Conservation (phyloP, 345 rosid species). For the Populus alba region DNA sequence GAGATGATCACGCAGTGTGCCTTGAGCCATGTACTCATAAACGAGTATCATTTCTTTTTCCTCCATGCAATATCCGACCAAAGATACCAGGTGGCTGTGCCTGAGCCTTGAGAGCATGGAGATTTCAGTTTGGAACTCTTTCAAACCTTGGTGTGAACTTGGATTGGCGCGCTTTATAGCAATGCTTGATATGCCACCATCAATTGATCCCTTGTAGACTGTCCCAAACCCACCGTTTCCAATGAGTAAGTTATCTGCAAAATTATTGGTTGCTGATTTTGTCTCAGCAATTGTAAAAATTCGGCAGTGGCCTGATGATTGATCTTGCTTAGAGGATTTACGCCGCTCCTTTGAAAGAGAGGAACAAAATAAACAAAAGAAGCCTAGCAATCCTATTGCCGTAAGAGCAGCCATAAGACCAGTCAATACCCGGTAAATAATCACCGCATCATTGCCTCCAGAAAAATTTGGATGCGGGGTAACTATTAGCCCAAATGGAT, state of each 20-base stretch:
- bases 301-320: too few relatives aligned
- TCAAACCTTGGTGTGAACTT: neutral
- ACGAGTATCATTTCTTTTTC: slow-evolving; percentile 14
- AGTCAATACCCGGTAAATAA: too few relatives aligned
- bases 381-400: neutral
- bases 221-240: slow-evolving; percentile 14
- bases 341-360: neutral
- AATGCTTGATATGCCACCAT: neutral
- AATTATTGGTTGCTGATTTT: slow-evolving; percentile 11
- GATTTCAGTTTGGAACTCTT: slow-evolving; percentile 13
- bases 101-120: slow-evolving; percentile 1
- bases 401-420: too few relatives aligned
- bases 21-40: slow-evolving; percentile 10
- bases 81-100: slow-evolving; percentile 13
- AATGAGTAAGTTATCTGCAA: neutral
- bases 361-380: neutral
- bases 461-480: neutral
- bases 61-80: slow-evolving; percentile 12
- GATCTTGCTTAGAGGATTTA: too few relatives aligned
- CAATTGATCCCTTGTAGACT: slow-evolving; percentile 9
- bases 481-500: neutral
- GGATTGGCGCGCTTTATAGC: slow-evolving; percentile 10
- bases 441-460: neutral
- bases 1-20: slow-evolving; percentile 14
- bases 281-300: neutral